Conservation (phyloP, 768 basidiomycete species). For the Boletus reticulatus region DNA sequence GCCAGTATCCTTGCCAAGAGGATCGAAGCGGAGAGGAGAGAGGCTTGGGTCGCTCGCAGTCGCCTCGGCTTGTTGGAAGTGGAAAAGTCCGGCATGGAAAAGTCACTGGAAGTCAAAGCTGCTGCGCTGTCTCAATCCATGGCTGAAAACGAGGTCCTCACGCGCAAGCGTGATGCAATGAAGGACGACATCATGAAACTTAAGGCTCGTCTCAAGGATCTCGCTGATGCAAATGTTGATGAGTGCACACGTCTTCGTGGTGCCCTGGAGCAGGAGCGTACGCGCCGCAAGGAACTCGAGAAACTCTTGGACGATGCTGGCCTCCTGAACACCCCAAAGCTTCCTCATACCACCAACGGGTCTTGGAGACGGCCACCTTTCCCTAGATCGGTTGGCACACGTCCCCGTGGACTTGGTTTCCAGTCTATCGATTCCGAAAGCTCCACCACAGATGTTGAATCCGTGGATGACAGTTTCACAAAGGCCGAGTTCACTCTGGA, state of each 20-base stretch:
- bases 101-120: conserved; percentile 40
- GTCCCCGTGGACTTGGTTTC: conserved; percentile 49
- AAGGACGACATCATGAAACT: conserved; percentile 29
- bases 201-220: conserved; percentile 32
- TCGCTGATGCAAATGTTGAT: conserved; percentile 20
- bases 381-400: conserved; percentile 25
- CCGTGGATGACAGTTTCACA: conserved; percentile 41
- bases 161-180: conserved; percentile 29
- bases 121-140: conserved; percentile 29
- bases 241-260: conserved; percentile 27
- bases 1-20: conserved; percentile 60
- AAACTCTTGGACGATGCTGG: conserved; percentile 46
- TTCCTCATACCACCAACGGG: conserved; percentile 15
- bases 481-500: conserved; percentile 50
- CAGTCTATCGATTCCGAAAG: conserved; percentile 64
- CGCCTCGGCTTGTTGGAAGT: conserved; percentile 61
- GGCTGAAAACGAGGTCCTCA: conserved; percentile 24
- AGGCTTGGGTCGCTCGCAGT: conserved; percentile 83
- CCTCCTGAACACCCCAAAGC: conserved; percentile 46
- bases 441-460: conserved; percentile 70
- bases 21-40: conserved; percentile 75
- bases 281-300: conserved; percentile 48
- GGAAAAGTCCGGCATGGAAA: conserved; percentile 60
- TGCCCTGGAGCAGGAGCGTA: conserved; percentile 40
- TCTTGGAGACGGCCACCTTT: conserved; percentile 14